Evolutionary conservation across 257 asterid genomes (phyloP), one percentile per base, ranked within the genome.

Genomic region (Henckelia pumila): DNA sequence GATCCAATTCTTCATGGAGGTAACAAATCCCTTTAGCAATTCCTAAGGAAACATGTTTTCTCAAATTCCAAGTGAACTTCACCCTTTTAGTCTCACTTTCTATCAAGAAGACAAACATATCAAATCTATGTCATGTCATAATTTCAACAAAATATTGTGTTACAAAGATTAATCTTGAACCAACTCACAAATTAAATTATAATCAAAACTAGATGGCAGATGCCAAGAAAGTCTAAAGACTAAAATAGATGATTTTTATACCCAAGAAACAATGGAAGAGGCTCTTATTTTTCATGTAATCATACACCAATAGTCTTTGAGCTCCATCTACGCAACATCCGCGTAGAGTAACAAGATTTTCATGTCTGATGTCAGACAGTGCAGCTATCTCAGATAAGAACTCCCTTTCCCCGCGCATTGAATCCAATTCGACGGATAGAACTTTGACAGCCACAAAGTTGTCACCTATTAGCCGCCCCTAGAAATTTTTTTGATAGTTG

Each of bases 341-440:
- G 71, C 66, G 72, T 25, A 90, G 87, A 19, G 67, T 72, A 25
- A 90, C 94, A 16, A 90, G 85, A 63, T 90, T 84, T 49, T 81
- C 88, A 66, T 88, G 90, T 61, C 75, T 84, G 47, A 88, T 76
- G 67, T 85, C 88, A 59, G 90, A 83, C 22, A 88, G 67, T 57
- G 95, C 90, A 19, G 86, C 82, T 13, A 88, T 76, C 70, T 88
- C 97, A 4, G 96, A 74, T 65, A 90, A 73, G 56, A 90, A 90
- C 63, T 83, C 90, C 64, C 95, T 86, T 70, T 88, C 96, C 14
- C 96, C 95, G 55, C 87, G 75, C 90, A 86, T 67, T 23, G 95
- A 75, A 73, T 83, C 97, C 16, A 77, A 29, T 62, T 88, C 95
- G 8, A 88, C 71, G 0, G 86, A 81, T 0, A 90, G 66, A 47